Conservation (phyloP, 164 flowering plant genomes). For the Berberis thunbergii region DNA sequence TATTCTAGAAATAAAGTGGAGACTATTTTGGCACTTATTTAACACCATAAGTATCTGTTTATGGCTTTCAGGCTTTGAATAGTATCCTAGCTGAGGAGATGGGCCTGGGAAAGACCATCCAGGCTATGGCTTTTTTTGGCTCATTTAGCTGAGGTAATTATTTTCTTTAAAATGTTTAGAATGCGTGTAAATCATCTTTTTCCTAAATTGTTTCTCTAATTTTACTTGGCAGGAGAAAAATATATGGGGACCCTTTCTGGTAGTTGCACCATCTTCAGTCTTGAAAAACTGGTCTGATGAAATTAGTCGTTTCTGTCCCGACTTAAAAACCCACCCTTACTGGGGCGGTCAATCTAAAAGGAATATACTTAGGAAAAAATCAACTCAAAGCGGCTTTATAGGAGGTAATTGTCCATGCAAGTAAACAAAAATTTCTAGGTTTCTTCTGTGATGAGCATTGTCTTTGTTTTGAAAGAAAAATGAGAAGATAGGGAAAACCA, state of each 20-base stretch:
- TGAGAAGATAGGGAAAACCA: too few species aligned
- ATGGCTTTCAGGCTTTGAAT: constrained; percentile 68
- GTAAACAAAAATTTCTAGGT: not conserved
- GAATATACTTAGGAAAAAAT: constrained; percentile 72
- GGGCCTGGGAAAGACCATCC: constrained; percentile 99
- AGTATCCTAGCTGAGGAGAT: constrained; percentile 99
- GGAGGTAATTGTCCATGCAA: constrained; percentile 39
- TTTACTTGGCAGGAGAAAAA: constrained; percentile 65
- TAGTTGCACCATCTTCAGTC: constrained; percentile 99
- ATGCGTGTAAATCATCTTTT: not conserved
- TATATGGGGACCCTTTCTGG: constrained; percentile 98
- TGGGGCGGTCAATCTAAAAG: constrained; percentile 97
- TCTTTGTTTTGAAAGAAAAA: too few species aligned
- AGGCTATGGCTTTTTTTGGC: constrained; percentile 98
- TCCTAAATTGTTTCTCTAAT: constrained; percentile 3
- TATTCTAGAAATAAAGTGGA: constrained; percentile 2
- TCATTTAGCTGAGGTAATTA: constrained; percentile 89
- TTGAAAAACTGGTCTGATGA: constrained; percentile 98
- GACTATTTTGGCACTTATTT: not conserved
- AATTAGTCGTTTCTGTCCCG: constrained; percentile 94
- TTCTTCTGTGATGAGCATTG: too few species aligned
- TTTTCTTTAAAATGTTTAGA: constrained; percentile 1
- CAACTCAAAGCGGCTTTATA: constrained; percentile 88
- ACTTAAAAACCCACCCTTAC: constrained; percentile 86
- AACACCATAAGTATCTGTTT: constrained; percentile 7